These are phyloP conservation scores for Neurospora terricola DNA, from an alignment of 495 filamentous ascomycete species.

Conservation along the genomic window DNA sequence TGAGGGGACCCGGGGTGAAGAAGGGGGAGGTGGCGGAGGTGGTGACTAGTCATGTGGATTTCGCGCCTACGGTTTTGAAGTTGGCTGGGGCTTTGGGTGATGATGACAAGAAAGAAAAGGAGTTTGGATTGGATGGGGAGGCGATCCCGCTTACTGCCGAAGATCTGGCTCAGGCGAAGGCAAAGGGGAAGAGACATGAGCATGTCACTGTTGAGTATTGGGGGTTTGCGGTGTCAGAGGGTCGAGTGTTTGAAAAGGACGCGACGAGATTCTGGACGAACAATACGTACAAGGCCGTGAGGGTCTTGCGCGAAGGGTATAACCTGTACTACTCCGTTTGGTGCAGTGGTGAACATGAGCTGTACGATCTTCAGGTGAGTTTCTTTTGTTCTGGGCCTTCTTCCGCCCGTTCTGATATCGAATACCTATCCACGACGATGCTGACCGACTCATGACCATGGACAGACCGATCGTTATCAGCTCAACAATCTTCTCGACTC, in stretches of 20 bases:
- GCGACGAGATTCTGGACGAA: constrained; percentile 24
- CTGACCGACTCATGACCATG: neutral
- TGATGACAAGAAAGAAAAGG: neutral
- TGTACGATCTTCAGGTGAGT: constrained; percentile 50
- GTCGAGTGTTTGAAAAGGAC: constrained; percentile 20
- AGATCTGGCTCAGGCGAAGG: constrained; percentile 19
- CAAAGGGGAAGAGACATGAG: constrained; percentile 36
- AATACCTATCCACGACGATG: neutral
- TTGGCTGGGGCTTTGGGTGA: constrained; percentile 35
- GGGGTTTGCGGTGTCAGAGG: constrained; percentile 45
- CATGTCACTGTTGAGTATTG: constrained; percentile 60
- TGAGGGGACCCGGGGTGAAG: constrained; percentile 50
- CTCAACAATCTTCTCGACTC: constrained; percentile 45
- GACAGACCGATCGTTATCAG: constrained; percentile 49
- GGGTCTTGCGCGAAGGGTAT: constrained; percentile 44
- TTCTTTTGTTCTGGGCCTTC: neutral
- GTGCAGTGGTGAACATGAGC: constrained; percentile 55
- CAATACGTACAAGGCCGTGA: constrained; percentile 57
- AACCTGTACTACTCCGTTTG: constrained; percentile 56
- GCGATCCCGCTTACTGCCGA: constrained; percentile 38
- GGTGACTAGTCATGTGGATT: constrained; percentile 59
- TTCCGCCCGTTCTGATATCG: neutral
- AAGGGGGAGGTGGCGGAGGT: constrained; percentile 34
- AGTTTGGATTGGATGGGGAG: constrained; percentile 42
- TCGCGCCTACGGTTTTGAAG: constrained; percentile 56